Evolutionary conservation across 2,329 filamentous ascomycete species (phyloP).

Genomic region (Grosmannia clavigera): DNA sequence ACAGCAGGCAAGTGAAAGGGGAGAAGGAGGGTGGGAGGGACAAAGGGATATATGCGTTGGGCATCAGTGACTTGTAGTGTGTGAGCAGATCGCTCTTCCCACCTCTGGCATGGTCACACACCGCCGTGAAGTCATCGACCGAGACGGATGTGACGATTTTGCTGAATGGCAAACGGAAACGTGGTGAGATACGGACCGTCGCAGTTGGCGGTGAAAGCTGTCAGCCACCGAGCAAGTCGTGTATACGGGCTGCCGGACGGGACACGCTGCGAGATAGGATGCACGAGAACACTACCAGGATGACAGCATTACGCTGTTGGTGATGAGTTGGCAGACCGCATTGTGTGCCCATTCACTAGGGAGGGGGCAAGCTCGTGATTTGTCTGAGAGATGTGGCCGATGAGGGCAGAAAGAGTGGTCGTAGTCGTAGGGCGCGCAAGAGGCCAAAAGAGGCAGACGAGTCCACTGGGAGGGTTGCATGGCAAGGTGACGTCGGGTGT

Average conservation of each 20-base stretch:
- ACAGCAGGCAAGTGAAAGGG: neutral
- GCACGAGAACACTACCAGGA: neutral
- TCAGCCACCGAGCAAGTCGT: neutral
- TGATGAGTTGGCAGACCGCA: neutral
- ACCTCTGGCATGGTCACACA: too few species aligned
- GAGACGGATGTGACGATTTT: too few species aligned
- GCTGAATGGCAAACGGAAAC: neutral
- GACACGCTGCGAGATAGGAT: neutral
- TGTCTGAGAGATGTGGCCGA: neutral
- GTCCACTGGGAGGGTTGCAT: neutral
- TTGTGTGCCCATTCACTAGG: neutral
- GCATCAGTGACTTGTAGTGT: neutral
- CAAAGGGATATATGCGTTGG: neutral
- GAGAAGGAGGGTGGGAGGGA: neutral
- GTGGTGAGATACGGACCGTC: too few species aligned
- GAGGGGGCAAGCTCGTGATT: neutral
- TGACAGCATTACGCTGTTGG: neutral
- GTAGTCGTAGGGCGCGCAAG: neutral
- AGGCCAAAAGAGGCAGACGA: neutral
- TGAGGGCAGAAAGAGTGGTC: neutral
- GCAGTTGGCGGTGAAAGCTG: neutral
- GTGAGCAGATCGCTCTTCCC: neutral
- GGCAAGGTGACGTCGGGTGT: neutral
- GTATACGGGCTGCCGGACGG: too few species aligned
- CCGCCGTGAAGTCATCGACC: too few species aligned